Evolutionary conservation across 257 asterid species (phyloP).

Genomic region (Gentiana dahurica): DNA sequence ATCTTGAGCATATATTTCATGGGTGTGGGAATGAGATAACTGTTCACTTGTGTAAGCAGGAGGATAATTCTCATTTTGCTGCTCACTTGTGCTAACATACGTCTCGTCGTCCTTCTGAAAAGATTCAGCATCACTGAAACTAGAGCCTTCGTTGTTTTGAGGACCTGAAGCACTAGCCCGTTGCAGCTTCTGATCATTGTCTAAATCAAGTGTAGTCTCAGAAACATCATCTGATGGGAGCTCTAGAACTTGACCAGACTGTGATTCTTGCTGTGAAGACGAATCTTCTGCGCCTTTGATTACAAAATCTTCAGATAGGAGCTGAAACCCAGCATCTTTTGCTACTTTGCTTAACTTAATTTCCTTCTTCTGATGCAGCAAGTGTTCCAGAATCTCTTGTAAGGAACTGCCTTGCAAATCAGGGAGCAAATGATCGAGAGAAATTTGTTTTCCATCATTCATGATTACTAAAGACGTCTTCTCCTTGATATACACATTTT

Average conservation of each 20-base stretch:
- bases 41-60: slow-evolving; percentile 18
- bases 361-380: slow-evolving; percentile 55
- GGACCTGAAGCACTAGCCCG: slow-evolving; percentile 4
- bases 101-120: slow-evolving; percentile 21
- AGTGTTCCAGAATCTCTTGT: slow-evolving; percentile 63
- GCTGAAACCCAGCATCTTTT: slow-evolving; percentile 88
- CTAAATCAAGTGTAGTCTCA: slow-evolving; percentile 11
- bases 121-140: slow-evolving; percentile 26
- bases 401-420: slow-evolving; percentile 65
- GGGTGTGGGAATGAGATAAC: neutral
- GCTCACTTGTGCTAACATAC: slow-evolving; percentile 21
- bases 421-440: slow-evolving; percentile 46
- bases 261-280: slow-evolving; percentile 31
- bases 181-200: slow-evolving; percentile 10
- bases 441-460: slow-evolving; percentile 60
- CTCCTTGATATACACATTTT: slow-evolving; percentile 37
- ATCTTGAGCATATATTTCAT: slow-evolving; percentile 11
- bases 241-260: slow-evolving; percentile 29
- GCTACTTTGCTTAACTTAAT: slow-evolving; percentile 70
- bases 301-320: slow-evolving; percentile 65
- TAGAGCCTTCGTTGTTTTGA: slow-evolving; percentile 8
- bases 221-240: slow-evolving; percentile 19
- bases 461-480: slow-evolving; percentile 56
- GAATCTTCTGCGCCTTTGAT: slow-evolving; percentile 40
- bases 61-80: slow-evolving; percentile 20